A percentile compares a stretch with the other conserved stretches of the same genome.
phyloP scores from a whole-genome alignment of 139 green algal genomes.

The Chlamydomonas eustigma region DNA sequence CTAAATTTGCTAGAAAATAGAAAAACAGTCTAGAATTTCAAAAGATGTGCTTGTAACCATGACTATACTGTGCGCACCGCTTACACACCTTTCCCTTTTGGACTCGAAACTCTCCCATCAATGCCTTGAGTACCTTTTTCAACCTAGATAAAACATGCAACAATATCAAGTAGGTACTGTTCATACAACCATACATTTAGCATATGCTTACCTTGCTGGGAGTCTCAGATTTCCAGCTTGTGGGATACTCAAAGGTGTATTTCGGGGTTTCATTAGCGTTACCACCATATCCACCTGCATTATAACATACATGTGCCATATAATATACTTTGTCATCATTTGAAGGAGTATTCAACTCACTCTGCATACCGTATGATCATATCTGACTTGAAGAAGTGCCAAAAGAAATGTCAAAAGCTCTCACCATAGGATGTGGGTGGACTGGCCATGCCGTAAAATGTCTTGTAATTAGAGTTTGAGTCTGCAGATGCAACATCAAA shows the following conservation, averaged over 20 bases:
- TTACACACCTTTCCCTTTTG: conserved; percentile 28
- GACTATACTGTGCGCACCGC: neutral
- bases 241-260: conserved; percentile 79
- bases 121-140: conserved; percentile 86
- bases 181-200: too few relatives aligned
- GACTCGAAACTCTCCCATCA: conserved; percentile 66
- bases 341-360: too few relatives aligned
- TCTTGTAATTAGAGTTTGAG: too few relatives aligned
- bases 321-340: too few relatives aligned
- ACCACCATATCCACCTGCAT: conserved; percentile 66
- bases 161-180: too few relatives aligned
- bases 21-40: neutral
- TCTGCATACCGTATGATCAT: too few relatives aligned
- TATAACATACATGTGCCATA: too few relatives aligned
- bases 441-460: too few relatives aligned
- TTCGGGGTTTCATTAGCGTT: conserved; percentile 68
- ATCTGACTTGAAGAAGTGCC: too few relatives aligned
- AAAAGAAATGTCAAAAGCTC: too few relatives aligned
- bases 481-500: too few relatives aligned
- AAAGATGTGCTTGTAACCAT: neutral
- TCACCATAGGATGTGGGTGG: too few relatives aligned
- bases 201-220: conserved; percentile 71
- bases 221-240: conserved; percentile 65
- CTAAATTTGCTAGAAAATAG: neutral
- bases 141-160: conserved; percentile 27